phyloP scores from a whole-genome alignment of 2,329 filamentous ascomycete genomes.

The Cadophora sp. region DNA sequence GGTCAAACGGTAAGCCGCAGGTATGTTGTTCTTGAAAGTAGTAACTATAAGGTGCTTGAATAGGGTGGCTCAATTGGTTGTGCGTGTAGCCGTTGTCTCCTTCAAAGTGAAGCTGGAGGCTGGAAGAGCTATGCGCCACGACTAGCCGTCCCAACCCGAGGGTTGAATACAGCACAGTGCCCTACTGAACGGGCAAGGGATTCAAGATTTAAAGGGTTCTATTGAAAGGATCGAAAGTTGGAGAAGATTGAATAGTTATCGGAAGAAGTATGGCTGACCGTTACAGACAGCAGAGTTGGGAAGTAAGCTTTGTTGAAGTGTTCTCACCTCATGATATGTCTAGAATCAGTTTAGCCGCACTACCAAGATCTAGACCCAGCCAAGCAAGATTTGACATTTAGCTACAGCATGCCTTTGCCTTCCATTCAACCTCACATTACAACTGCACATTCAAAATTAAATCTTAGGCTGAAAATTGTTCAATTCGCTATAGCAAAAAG shows the following conservation, averaged over 20 bases:
- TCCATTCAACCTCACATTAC: neutral
- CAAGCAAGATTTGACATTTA: neutral
- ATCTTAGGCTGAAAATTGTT: neutral
- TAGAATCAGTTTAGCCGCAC: constrained; percentile 19
- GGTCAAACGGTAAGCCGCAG: neutral
- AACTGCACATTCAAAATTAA: neutral
- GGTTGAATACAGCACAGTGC: neutral
- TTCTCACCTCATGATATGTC: constrained; percentile 26
- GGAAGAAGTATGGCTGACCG: neutral
- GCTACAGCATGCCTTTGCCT: neutral
- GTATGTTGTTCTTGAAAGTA: neutral
- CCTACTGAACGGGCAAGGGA: neutral
- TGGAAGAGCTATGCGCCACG: constrained; percentile 12
- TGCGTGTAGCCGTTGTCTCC: constrained; percentile 8
- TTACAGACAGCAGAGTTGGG: neutral
- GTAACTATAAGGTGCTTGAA: neutral
- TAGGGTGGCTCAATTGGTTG: neutral
- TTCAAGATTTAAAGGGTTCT: neutral
- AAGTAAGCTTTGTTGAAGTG: constrained; percentile 13
- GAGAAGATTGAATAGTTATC: neutral
- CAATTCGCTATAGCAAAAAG: neutral
- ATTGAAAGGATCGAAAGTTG: neutral
- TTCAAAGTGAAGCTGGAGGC: constrained; percentile 6
- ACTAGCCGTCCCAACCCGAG: neutral
- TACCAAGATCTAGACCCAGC: constrained; percentile 9